Evolutionary conservation across 805 yeast species (phyloP).

Genomic region (Kodamaea laetipori): DNA sequence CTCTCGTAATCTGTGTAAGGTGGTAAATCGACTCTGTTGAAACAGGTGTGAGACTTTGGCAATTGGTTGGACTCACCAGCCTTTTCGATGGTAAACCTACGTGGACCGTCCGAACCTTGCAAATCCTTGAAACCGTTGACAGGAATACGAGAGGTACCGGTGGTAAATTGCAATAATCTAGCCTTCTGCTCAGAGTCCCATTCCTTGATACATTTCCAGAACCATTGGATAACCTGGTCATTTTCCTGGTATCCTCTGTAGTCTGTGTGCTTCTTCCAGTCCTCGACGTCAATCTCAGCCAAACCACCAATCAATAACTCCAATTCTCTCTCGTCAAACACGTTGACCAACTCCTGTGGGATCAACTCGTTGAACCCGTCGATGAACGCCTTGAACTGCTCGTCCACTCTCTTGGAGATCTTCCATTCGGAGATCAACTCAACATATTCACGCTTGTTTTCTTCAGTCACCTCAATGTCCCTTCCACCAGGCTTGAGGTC

Average conservation of each 20-base stretch:
- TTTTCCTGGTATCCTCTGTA: constrained; percentile 96
- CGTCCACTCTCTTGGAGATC: constrained; percentile 88
- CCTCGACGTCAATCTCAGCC: constrained; percentile 96
- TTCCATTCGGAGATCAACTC: constrained; percentile 96
- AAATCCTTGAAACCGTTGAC: constrained; percentile 98
- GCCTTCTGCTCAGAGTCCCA: constrained; percentile 98
- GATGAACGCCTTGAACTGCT: constrained; percentile 94
- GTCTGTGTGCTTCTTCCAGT: constrained; percentile 99
- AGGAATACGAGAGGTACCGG: constrained; percentile 98
- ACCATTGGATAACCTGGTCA: constrained; percentile 98
- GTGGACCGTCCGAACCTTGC: constrained; percentile 99
- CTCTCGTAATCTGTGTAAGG: constrained; percentile 84
- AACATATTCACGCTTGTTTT: constrained; percentile 92
- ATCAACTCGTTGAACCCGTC: constrained; percentile 97
- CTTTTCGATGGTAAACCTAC: constrained; percentile 97
- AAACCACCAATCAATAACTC: constrained; percentile 97
- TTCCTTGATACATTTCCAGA: constrained; percentile 90
- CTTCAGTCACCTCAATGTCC: constrained; percentile 89
- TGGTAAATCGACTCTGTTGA: constrained; percentile 97
- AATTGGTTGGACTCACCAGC: constrained; percentile 93
- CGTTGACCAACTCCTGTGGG: constrained; percentile 95
- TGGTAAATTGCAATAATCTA: constrained; percentile 91
- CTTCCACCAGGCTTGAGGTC: constrained; percentile 90
- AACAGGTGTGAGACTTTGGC: constrained; percentile 98
- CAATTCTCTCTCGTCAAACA: constrained; percentile 95